These are phyloP conservation scores for Xanthoceras sorbifolium DNA, from an alignment of 345 rosid genomes.

Conservation along the genomic window DNA sequence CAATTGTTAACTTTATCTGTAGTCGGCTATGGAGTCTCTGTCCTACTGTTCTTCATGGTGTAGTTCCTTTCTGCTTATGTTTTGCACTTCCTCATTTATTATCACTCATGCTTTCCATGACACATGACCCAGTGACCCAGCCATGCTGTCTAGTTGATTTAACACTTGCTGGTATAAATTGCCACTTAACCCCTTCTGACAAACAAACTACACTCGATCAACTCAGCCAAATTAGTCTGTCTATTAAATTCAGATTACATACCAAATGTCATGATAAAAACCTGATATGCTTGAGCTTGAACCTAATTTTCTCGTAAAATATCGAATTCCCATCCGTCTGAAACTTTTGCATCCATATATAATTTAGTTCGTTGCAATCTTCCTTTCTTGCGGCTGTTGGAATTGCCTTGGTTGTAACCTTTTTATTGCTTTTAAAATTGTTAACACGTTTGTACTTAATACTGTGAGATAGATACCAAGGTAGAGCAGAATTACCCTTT, in stretches of 20 bases:
- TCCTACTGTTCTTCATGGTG: constrained; percentile 8
- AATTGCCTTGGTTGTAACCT: background rate
- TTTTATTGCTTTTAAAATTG: background rate
- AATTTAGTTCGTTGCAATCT: background rate
- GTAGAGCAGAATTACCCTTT: background rate
- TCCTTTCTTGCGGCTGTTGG: background rate
- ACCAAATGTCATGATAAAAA: too few species aligned
- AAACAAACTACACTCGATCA: background rate
- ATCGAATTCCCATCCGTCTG: background rate
- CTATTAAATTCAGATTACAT: background rate
- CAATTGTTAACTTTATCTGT: constrained; percentile 4
- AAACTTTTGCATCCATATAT: too few species aligned
- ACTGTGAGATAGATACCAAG: too few species aligned
- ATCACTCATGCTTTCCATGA: constrained; percentile 6
- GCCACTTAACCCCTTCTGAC: background rate
- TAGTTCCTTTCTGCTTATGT: constrained; percentile 14
- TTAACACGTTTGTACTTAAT: background rate
- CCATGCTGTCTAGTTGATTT: constrained; percentile 1
- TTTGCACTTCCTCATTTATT: constrained; percentile 11
- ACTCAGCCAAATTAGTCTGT: background rate
- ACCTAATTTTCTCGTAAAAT: background rate
- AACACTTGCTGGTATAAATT: constrained; percentile 3
- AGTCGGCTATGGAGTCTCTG: constrained; percentile 17
- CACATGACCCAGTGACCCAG: background rate
- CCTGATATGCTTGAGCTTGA: background rate